phyloP scores from a whole-genome alignment of 345 rosid genomes.

The Gossypium herbaceum region DNA sequence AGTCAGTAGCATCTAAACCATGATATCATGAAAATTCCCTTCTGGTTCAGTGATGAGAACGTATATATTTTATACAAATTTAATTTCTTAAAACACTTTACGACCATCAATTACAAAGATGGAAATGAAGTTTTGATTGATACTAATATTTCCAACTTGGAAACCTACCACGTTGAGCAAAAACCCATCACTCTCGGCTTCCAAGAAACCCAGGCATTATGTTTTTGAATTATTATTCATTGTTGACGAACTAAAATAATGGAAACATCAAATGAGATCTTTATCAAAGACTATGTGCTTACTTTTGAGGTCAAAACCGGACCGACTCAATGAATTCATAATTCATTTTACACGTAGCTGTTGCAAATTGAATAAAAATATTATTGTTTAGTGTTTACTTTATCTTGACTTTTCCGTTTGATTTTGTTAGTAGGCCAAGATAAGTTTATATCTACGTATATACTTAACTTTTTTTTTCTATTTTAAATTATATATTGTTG shows the following conservation, averaged over 20 bases:
- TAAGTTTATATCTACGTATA: background rate
- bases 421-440: background rate
- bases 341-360: background rate
- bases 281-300: background rate
- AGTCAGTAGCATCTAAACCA: background rate
- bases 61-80: too few species aligned
- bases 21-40: background rate
- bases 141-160: background rate
- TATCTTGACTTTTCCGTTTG: background rate
- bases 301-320: background rate
- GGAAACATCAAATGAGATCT: background rate
- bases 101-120: too few species aligned
- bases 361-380: background rate
- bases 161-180: background rate
- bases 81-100: too few species aligned
- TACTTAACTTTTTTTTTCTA: too few species aligned
- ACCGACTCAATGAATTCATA: background rate
- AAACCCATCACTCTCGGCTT: background rate
- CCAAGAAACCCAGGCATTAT: background rate
- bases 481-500: background rate
- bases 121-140: too few species aligned
- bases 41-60: background rate
- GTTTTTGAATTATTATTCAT: background rate
- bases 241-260: background rate
- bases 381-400: background rate